Percentiles rank a stretch among this genome's conserved stretches.
These are phyloP conservation scores for Diacronema lutheri DNA, from an alignment of 78 protist species.

Conservation along the genomic window DNA sequence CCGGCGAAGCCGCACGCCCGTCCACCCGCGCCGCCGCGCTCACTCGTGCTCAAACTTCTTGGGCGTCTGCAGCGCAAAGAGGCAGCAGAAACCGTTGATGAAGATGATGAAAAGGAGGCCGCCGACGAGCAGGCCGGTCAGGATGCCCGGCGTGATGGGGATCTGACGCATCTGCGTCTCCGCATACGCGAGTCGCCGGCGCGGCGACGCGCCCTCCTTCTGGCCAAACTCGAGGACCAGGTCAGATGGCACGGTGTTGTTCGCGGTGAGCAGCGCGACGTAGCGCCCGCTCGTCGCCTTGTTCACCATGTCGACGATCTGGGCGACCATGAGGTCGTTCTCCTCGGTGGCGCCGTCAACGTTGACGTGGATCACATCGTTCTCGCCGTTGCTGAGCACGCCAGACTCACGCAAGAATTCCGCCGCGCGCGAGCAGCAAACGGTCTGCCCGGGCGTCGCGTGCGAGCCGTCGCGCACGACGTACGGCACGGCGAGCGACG, in stretches of 20 bases:
- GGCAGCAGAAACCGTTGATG: slow-evolving; percentile 4
- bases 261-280: neutral
- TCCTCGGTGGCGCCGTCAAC: too few relatives aligned
- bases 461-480: too few relatives aligned
- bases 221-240: neutral
- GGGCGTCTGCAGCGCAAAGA: neutral
- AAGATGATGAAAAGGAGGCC: neutral
- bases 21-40: too few relatives aligned
- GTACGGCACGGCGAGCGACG: too few relatives aligned
- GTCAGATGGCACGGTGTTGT: neutral
- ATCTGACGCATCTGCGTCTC: neutral
- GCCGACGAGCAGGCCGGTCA: neutral
- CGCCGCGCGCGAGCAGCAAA: too few relatives aligned
- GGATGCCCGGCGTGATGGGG: neutral
- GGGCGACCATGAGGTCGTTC: neutral
- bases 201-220: neutral
- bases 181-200: too few relatives aligned
- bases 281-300: neutral
- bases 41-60: neutral
- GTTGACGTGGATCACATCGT: too few relatives aligned
- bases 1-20: too few relatives aligned
- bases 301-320: neutral
- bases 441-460: too few relatives aligned
- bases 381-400: too few relatives aligned
- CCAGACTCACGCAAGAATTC: too few relatives aligned